These are phyloP conservation scores for Phytophthora hibernalis DNA, from an alignment of 352 stramenopile genomes.

Conservation along the genomic window DNA sequence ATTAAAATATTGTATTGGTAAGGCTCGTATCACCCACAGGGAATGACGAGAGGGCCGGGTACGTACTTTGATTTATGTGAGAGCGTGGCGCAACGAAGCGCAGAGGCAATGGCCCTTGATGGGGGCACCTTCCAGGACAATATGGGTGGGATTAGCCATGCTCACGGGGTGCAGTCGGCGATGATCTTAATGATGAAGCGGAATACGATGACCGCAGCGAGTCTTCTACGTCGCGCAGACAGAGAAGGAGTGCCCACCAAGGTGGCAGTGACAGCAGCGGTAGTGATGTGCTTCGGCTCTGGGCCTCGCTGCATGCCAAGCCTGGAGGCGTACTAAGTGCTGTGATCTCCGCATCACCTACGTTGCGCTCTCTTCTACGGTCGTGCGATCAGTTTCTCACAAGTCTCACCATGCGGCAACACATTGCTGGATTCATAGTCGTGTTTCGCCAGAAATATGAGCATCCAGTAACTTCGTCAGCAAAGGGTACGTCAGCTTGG, in stretches of 20 bases:
- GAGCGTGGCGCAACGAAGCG: conserved; percentile 59
- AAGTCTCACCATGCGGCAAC: conserved; percentile 45
- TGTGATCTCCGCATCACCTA: conserved; percentile 37
- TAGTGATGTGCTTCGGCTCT: conserved; percentile 35
- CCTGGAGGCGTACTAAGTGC: conserved; percentile 43
- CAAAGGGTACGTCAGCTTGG: conserved; percentile 35
- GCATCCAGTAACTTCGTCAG: conserved; percentile 12
- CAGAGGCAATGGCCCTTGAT: conserved; percentile 56
- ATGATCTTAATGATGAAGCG: conserved; percentile 43
- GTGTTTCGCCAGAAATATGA: conserved; percentile 71
- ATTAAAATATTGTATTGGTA: no score
- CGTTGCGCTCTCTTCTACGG: conserved; percentile 44
- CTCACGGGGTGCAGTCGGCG: conserved; percentile 30
- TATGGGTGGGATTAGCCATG: conserved; percentile 38
- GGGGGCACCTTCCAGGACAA: conserved; percentile 32
- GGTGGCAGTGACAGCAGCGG: conserved; percentile 20
- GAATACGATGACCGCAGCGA: conserved; percentile 42
- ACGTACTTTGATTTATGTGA: conserved; percentile 57
- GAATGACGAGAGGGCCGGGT: conserved; percentile 22
- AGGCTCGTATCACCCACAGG: conserved; percentile 65
- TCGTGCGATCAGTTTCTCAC: conserved; percentile 59
- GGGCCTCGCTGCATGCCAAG: conserved; percentile 49
- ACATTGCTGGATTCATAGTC: conserved; percentile 50
- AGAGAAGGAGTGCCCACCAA: conserved; percentile 22
- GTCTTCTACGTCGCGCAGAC: conserved; percentile 33